phyloP scores from a whole-genome alignment of 2,329 filamentous ascomycete species.

The Apiospora kogelbergensis region DNA sequence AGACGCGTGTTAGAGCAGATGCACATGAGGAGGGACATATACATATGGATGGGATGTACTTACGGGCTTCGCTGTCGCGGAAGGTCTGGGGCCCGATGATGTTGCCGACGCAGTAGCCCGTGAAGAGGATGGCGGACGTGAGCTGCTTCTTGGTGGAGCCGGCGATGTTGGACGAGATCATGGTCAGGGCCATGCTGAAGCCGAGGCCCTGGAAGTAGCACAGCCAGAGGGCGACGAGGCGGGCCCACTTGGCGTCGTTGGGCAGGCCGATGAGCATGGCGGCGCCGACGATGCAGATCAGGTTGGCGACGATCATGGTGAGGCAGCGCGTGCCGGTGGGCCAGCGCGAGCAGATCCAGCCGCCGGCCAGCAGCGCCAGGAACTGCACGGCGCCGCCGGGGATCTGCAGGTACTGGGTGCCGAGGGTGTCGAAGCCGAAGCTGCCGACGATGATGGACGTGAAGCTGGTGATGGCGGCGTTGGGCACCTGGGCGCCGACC shows the following conservation, averaged over 20 bases:
- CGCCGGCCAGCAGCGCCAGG: constrained; percentile 49
- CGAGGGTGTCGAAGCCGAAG: constrained; percentile 43
- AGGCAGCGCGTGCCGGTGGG: constrained; percentile 48
- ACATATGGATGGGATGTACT: constrained; percentile 5
- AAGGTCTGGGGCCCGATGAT: constrained; percentile 35
- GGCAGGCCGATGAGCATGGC: constrained; percentile 53
- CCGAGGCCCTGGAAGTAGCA: constrained; percentile 34
- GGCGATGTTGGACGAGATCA: constrained; percentile 33
- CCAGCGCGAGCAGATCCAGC: constrained; percentile 51
- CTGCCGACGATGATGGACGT: constrained; percentile 26
- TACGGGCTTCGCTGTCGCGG: constrained; percentile 23
- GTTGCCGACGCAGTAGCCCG: constrained; percentile 32
- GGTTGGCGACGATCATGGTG: constrained; percentile 57
- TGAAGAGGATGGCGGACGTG: constrained; percentile 29
- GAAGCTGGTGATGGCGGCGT: constrained; percentile 53
- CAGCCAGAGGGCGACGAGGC: constrained; percentile 57
- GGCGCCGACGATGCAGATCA: constrained; percentile 53
- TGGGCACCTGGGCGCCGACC: constrained; percentile 54
- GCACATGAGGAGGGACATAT: no score
- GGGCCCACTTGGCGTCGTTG: constrained; percentile 52
- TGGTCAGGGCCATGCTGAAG: constrained; percentile 33
- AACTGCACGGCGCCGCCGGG: constrained; percentile 60
- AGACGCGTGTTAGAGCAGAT: neutral
- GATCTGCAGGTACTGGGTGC: constrained; percentile 59
- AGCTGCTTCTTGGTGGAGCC: constrained; percentile 34